Evolutionary conservation across 2,329 filamentous ascomycete species (phyloP).

Genomic region (Hypomyces rosellus): DNA sequence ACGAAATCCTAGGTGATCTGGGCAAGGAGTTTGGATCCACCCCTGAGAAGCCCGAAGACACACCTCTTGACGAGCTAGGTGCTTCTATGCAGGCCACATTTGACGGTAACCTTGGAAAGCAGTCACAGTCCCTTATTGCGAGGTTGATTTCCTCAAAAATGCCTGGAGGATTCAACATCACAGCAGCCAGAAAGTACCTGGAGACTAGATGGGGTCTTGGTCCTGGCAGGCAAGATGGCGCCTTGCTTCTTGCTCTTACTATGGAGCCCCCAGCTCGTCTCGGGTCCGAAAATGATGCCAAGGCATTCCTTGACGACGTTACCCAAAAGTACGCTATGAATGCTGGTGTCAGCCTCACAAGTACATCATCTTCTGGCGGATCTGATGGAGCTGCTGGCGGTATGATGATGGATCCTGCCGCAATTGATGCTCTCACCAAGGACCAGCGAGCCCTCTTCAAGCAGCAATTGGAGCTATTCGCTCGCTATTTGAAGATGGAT

Average conservation of each 20-base stretch:
- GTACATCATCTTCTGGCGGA: constrained; percentile 66
- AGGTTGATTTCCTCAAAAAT: constrained; percentile 97
- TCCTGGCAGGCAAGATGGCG: constrained; percentile 82
- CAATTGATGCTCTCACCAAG: constrained; percentile 93
- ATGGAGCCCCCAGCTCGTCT: constrained; percentile 87
- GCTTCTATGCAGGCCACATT: constrained; percentile 97
- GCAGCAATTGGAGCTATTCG: constrained; percentile 92
- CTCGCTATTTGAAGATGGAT: constrained; percentile 94
- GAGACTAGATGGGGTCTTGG: constrained; percentile 90
- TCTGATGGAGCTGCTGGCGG: constrained; percentile 66
- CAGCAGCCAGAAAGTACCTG: constrained; percentile 86
- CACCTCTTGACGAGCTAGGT: constrained; percentile 89
- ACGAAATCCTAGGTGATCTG: constrained; percentile 95
- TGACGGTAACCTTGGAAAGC: constrained; percentile 95
- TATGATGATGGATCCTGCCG: constrained; percentile 99
- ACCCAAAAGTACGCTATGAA: constrained; percentile 82
- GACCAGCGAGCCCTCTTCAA: constrained; percentile 95
- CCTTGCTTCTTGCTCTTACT: constrained; percentile 80
- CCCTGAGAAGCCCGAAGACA: constrained; percentile 97
- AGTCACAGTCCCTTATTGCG: constrained; percentile 86
- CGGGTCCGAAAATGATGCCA: constrained; percentile 83
- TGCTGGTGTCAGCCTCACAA: constrained; percentile 77
- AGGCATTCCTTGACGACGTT: constrained; percentile 83
- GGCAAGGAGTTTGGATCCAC: constrained; percentile 98
- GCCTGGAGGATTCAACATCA: constrained; percentile 99